Evolutionary conservation across 2,329 filamentous ascomycete genomes (phyloP), one percentile per base, ranked within the genome.

Genomic region (Aspergillus sergii): DNA sequence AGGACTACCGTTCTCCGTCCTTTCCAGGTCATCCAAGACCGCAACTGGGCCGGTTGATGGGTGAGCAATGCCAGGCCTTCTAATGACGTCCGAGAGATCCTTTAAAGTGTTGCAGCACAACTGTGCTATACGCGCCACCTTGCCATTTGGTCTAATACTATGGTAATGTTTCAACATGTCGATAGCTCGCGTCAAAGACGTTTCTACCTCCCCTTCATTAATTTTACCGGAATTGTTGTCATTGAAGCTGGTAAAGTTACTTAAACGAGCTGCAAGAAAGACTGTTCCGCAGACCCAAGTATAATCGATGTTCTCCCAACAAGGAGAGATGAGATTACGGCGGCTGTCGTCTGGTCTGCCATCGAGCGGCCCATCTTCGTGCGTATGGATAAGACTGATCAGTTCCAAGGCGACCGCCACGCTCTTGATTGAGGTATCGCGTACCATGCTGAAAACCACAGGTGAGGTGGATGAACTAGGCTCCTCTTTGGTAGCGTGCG

Each of bases 281-380:
- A 67, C 45, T 3, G 59, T 59, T 16, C 65, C 66, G 23, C 66
- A 64, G 23, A 56, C 59, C 48, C 67, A 67, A 3, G 62, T 59
- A 45, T 64, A 68, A 39, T 68, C 63, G n/a, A 67, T 41, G 36
- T 48, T 65, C 46, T 68, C 66, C 66, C 66, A 67, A 58, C 58
- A 64, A 2, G 63, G 46, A 4, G 65, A 55, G 12, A 58, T 54
- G 8, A 51, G 43, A 26, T 32, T 58, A 54, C 39, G 58, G n/a
- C 26, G 34, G 12, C 12, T 11, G 21, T 62, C 59, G 10, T 54
- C 45, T 8, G 45, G 43, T 4, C 53, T 41, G 23, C 58, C 55
- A 30, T 63, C 45, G 2, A 57, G 53, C 57, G 64, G 58, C 4
- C 60, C 51, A 21, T 58, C 36, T 51, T 66, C 60, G 30, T 66